Evolutionary conservation across 73 alveolate genomes (phyloP).

Genomic region (Paramecium sonneborni): DNA sequence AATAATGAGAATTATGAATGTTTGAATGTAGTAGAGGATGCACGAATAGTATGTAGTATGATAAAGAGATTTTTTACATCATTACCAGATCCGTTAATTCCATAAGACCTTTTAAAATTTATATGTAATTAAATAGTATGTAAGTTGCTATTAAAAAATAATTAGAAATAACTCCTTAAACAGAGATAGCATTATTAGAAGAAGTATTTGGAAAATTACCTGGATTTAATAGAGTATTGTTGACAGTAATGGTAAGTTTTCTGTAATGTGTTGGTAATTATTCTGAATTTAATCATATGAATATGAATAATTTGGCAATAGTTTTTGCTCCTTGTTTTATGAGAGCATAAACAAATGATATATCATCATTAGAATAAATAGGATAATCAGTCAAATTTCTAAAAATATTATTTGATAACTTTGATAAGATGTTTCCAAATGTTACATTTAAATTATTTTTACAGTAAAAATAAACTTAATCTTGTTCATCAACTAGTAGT

Average conservation of each 20-base stretch:
- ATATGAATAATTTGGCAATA: neutral
- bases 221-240: neutral
- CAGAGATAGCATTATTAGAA: neutral
- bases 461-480: neutral
- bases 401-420: neutral
- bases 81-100: slow-evolving; percentile 30
- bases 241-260: slow-evolving; percentile 5
- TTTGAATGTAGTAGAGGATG: slow-evolving; percentile 19
- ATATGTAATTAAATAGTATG: neutral
- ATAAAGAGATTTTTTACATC: neutral
- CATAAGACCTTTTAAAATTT: neutral
- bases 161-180: neutral
- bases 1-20: slow-evolving; percentile 11
- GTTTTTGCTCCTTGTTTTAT: slow-evolving; percentile 56
- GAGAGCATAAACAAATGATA: slow-evolving; percentile 20
- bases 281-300: slow-evolving; percentile 23
- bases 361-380: neutral
- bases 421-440: slow-evolving; percentile 47
- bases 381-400: neutral
- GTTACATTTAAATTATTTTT: neutral
- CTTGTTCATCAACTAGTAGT: slow-evolving; percentile 14
- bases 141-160: neutral
- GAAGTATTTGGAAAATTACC: neutral
- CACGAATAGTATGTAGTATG: neutral
- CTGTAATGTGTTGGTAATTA: neutral